Conservation (phyloP, 78 protist genomes). For the Paulinella micropora region DNA sequence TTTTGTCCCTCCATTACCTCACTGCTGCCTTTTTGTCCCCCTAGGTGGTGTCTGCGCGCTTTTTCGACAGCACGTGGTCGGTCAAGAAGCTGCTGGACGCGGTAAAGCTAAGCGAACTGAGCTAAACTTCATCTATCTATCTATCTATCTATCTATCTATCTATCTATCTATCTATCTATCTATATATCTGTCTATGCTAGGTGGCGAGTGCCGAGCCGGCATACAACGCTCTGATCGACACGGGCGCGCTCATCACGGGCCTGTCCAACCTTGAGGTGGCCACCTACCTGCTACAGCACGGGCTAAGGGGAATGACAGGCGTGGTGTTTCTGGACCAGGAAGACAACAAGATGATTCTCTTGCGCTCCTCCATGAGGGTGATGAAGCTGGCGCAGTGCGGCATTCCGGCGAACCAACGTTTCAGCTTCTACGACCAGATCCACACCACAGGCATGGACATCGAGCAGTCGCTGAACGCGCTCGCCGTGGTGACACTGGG, state of each 20-base stretch:
- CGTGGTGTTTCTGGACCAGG: conserved; percentile 37
- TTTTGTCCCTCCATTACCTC: no score
- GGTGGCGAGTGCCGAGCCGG: conserved; percentile 9
- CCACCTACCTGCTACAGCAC: conserved; percentile 16
- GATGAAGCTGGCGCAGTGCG: conserved; percentile 34
- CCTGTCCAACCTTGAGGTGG: conserved; percentile 37
- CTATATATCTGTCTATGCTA: no score
- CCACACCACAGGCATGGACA: conserved; percentile 19
- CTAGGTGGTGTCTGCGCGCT: no score
- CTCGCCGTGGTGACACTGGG: conserved; percentile 35
- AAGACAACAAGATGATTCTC: conserved; percentile 26
- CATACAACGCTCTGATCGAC: conserved; percentile 44
- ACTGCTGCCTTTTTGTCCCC: no score
- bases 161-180: no score
- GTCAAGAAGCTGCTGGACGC: no score
- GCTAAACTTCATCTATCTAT: no score
- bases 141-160: no score
- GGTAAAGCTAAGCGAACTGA: no score
- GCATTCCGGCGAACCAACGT: conserved; percentile 25
- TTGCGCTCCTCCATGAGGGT: conserved; percentile 30
- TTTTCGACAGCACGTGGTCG: no score
- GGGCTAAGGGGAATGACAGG: conserved; percentile 33
- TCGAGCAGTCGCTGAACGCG: conserved; percentile 20
- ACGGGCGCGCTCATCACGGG: conserved; percentile 59
- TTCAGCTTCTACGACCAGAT: conserved; percentile 53